Conservation (phyloP, 345 rosid species). For the Acer yangbiense region DNA sequence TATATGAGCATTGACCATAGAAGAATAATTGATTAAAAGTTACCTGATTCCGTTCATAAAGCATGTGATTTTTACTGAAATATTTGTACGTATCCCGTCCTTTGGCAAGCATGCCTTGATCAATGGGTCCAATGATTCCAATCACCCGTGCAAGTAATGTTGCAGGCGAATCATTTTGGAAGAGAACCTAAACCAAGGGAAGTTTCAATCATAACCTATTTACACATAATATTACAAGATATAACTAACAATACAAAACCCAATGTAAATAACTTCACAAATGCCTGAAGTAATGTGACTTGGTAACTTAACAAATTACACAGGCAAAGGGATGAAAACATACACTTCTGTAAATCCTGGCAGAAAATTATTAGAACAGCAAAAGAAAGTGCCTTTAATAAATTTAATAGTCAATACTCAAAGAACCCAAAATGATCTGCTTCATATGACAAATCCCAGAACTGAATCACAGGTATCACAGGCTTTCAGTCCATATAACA, state of each 20-base stretch:
- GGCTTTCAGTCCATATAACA: background rate
- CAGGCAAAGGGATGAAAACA: background rate
- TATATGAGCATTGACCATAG: background rate
- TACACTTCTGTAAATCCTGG: background rate
- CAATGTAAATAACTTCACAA: background rate
- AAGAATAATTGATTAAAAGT: constrained; percentile 6
- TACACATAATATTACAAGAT: background rate
- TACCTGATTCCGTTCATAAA: constrained; percentile 96
- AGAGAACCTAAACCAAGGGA: constrained; percentile 69
- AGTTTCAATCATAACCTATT: constrained; percentile 10
- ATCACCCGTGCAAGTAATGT: constrained; percentile 91
- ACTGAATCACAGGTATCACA: background rate
- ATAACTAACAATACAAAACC: background rate
- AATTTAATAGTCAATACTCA: background rate
- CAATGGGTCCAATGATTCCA: constrained; percentile 77
- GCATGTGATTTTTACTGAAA: constrained; percentile 89
- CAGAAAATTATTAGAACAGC: background rate
- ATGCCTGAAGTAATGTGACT: background rate
- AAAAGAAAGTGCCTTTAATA: background rate
- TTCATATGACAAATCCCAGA: background rate
- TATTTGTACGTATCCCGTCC: constrained; percentile 96
- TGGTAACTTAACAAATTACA: background rate
- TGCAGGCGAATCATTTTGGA: constrained; percentile 98
- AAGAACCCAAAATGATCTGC: background rate
- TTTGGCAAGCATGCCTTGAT: constrained; percentile 84